phyloP scores from a whole-genome alignment of 768 basidiomycete species.

The Panaeolus papilionaceus region DNA sequence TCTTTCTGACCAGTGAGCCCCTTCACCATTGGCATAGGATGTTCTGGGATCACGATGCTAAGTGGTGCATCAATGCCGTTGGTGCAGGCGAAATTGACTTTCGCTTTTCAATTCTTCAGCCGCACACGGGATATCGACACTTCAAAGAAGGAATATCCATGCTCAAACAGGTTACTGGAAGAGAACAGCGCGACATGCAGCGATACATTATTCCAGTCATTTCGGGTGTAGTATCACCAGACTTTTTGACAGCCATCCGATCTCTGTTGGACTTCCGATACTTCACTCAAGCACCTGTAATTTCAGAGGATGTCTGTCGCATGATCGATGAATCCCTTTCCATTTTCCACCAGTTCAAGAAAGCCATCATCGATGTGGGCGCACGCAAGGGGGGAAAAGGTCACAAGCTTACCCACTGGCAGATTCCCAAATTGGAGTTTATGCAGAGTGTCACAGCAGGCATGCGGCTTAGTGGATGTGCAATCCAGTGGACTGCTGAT shows the following conservation, averaged over 20 bases:
- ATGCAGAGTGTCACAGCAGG: constrained; percentile 35
- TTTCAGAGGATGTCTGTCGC: constrained; percentile 24
- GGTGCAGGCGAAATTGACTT: constrained; percentile 37
- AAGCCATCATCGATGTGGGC: constrained; percentile 32
- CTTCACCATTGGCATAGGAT: constrained; percentile 33
- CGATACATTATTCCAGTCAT: constrained; percentile 38
- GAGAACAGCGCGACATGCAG: too few relatives aligned
- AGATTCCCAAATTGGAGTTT: constrained; percentile 48
- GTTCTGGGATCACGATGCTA: constrained; percentile 42
- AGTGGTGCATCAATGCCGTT: constrained; percentile 40
- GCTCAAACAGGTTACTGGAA: too few relatives aligned
- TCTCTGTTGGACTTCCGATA: constrained; percentile 41
- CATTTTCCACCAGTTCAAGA: constrained; percentile 42
- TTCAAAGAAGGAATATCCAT: too few relatives aligned
- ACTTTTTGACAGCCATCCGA: constrained; percentile 36
- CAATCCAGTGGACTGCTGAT: constrained; percentile 40
- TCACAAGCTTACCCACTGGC: constrained; percentile 35
- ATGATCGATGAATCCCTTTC: constrained; percentile 27
- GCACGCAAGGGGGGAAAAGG: constrained; percentile 28
- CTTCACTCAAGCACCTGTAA: constrained; percentile 32
- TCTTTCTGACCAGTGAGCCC: constrained; percentile 28
- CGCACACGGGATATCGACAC: constrained; percentile 34
- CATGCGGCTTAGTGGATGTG: constrained; percentile 32
- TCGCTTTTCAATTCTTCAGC: constrained; percentile 38
- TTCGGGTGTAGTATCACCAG: constrained; percentile 31